These are phyloP conservation scores for Podospora conica DNA, from an alignment of 495 filamentous ascomycete genomes.

Conservation along the genomic window DNA sequence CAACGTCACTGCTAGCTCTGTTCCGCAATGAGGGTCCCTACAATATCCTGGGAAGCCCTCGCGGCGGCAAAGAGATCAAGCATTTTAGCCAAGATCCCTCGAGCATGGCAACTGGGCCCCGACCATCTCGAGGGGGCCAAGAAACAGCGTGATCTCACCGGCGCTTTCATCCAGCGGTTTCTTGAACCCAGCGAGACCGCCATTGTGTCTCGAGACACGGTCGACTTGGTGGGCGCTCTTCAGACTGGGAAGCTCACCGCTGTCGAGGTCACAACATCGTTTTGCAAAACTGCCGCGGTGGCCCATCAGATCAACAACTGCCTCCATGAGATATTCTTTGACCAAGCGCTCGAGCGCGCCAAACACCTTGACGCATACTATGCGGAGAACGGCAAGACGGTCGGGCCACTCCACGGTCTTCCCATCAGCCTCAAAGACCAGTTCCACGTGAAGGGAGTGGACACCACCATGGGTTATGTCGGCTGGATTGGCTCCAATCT, in stretches of 20 bases:
- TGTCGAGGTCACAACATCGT: constrained; percentile 35
- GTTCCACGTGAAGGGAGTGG: constrained; percentile 54
- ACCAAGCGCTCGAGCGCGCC: constrained; percentile 53
- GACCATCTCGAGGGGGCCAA: constrained; percentile 14
- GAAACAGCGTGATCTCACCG: constrained; percentile 24
- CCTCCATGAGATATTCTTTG: constrained; percentile 61
- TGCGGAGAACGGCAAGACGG: constrained; percentile 37
- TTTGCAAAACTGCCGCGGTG: constrained; percentile 49
- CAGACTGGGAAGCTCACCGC: constrained; percentile 19
- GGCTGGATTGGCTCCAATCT: constrained; percentile 39
- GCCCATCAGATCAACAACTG: constrained; percentile 59
- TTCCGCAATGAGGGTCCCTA: neutral
- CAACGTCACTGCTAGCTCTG: too few relatives aligned
- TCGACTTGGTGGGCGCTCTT: constrained; percentile 20
- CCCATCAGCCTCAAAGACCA: constrained; percentile 62
- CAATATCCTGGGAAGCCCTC: constrained; percentile 17
- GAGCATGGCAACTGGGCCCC: constrained; percentile 23
- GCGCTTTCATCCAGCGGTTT: constrained; percentile 30
- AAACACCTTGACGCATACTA: constrained; percentile 49
- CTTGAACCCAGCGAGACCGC: constrained; percentile 15
- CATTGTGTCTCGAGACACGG: constrained; percentile 17
- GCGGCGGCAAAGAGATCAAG: constrained; percentile 22
- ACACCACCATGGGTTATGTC: constrained; percentile 37
- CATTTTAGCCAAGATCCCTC: constrained; percentile 21
- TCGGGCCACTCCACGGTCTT: constrained; percentile 63